Conservation (phyloP, 306 rosid species). For the Quercus variabilis region DNA sequence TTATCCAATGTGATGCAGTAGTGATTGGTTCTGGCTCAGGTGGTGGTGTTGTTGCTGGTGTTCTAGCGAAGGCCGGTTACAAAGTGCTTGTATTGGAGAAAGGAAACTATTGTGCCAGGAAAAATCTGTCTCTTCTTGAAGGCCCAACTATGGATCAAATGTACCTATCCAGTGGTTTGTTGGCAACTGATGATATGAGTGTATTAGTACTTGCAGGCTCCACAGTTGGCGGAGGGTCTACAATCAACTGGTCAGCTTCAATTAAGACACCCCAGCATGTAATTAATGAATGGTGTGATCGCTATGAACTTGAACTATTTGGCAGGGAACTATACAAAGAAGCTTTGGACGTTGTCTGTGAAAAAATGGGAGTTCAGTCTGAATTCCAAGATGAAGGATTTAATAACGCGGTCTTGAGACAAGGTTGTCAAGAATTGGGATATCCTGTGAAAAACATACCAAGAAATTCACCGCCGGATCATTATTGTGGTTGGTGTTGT, state of each 20-base stretch:
- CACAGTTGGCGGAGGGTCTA: conserved; percentile 85
- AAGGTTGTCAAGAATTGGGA: conserved; percentile 78
- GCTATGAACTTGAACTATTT: conserved; percentile 44
- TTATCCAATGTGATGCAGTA: conserved; percentile 65
- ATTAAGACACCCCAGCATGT: conserved; percentile 63
- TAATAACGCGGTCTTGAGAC: conserved; percentile 64
- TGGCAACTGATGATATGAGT: conserved; percentile 61
- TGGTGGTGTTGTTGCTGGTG: conserved; percentile 74
- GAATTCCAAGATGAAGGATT: conserved; percentile 66
- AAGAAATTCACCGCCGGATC: conserved; percentile 61
- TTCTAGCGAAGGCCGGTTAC: conserved; percentile 68
- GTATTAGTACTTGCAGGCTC: conserved; percentile 61
- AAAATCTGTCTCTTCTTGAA: conserved; percentile 78
- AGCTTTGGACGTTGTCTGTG: conserved; percentile 64
- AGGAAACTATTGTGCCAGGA: conserved; percentile 69
- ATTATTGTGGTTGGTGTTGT: conserved; percentile 88
- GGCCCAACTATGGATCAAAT: conserved; percentile 70
- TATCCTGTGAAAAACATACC: conserved; percentile 58
- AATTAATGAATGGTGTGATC: conserved; percentile 58
- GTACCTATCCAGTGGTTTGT: conserved; percentile 54
- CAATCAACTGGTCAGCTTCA: conserved; percentile 73
- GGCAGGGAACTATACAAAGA: conserved; percentile 57
- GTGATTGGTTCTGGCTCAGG: conserved; percentile 88
- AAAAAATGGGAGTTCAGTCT: conserved; percentile 69
- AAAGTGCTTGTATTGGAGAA: conserved; percentile 75